Percentiles rank a stretch among this genome's conserved stretches.
Conservation (phyloP, 805 yeast genomes). For the Candida gorgasii region DNA sequence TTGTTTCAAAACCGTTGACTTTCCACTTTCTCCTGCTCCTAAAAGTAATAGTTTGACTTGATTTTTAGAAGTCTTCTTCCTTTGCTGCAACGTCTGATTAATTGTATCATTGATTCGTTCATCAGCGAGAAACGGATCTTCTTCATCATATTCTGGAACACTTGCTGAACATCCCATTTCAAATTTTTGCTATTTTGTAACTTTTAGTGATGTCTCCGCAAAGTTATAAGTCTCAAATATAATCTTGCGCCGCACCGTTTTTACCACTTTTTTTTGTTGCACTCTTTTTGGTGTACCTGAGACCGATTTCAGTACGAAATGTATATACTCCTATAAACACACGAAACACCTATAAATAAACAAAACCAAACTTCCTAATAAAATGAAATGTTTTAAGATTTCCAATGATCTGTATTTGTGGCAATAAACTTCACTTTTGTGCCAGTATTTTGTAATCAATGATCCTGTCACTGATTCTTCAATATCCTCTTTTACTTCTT, state of each 20-base stretch:
- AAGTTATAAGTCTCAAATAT: background rate
- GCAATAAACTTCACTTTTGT: background rate
- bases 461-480: background rate
- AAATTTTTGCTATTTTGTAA: too few species aligned
- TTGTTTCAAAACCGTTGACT: slow-evolving; percentile 89
- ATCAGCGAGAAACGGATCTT: slow-evolving; percentile 56
- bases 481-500: slow-evolving; percentile 15
- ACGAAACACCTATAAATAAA: slow-evolving; percentile 19
- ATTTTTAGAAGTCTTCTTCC: slow-evolving; percentile 52
- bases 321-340: background rate
- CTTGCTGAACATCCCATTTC: slow-evolving; percentile 75
- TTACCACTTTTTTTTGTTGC: slow-evolving; percentile 6
- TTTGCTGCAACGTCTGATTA: slow-evolving; percentile 58
- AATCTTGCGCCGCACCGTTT: slow-evolving; percentile 5
- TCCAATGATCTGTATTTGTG: slow-evolving; percentile 8
- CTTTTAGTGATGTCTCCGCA: too few species aligned
- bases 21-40: slow-evolving; percentile 95
- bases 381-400: slow-evolving; percentile 22
- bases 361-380: slow-evolving; percentile 21
- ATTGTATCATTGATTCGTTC: slow-evolving; percentile 60
- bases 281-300: too few species aligned
- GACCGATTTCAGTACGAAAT: too few species aligned
- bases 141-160: slow-evolving; percentile 37
- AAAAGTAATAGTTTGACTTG: slow-evolving; percentile 73
- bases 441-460: slow-evolving; percentile 5